Evolutionary conservation across 345 rosid genomes (phyloP).

Genomic region (Turritis glabra): DNA sequence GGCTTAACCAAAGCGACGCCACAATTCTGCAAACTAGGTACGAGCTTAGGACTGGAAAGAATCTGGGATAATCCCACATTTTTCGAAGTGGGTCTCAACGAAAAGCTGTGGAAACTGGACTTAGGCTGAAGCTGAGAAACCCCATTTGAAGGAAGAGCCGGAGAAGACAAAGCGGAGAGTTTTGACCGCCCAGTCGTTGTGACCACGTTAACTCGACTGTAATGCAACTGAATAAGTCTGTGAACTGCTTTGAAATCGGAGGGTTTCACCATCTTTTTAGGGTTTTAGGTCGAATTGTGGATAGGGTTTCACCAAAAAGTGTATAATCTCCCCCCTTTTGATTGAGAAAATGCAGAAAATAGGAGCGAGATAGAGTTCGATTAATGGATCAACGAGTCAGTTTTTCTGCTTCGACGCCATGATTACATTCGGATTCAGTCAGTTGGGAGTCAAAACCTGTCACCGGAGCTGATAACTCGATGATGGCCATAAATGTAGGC

Average conservation of each 20-base stretch:
- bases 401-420: background rate
- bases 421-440: background rate
- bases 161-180: slow-evolving; percentile 25
- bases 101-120: slow-evolving; percentile 28
- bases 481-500: background rate
- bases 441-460: slow-evolving; percentile 3
- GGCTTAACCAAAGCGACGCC: slow-evolving; percentile 26
- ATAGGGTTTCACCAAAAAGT: background rate
- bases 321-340: background rate
- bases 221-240: slow-evolving; percentile 45
- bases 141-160: slow-evolving; percentile 30
- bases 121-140: slow-evolving; percentile 34
- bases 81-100: slow-evolving; percentile 39
- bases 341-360: background rate
- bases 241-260: slow-evolving; percentile 44
- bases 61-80: slow-evolving; percentile 44
- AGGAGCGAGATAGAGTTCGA: background rate
- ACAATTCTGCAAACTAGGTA: slow-evolving; percentile 7
- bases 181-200: slow-evolving; percentile 31
- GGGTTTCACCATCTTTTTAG: slow-evolving; percentile 45
- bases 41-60: slow-evolving; percentile 18
- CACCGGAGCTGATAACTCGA: slow-evolving; percentile 10
- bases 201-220: slow-evolving; percentile 28
- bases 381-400: background rate
- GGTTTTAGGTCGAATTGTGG: background rate